These are phyloP conservation scores for Opeltia flavorubescens DNA, from an alignment of 495 filamentous ascomycete species.

Conservation along the genomic window DNA sequence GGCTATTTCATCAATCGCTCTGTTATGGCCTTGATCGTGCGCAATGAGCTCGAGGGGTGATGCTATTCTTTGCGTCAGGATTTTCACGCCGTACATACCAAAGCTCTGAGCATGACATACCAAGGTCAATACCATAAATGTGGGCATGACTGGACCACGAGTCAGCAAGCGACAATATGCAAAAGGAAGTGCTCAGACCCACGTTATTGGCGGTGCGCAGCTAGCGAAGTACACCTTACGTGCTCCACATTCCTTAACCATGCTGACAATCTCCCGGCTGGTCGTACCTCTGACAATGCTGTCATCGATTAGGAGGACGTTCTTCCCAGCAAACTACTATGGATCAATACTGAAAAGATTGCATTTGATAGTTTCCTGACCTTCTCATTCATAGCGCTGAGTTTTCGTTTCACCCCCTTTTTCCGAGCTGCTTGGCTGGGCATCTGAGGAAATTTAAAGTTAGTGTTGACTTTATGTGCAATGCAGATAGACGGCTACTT, in stretches of 20 bases:
- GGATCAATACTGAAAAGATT: too few relatives aligned
- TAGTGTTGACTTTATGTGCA: too few relatives aligned
- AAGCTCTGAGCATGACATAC: conserved; percentile 68
- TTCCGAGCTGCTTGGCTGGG: conserved; percentile 73
- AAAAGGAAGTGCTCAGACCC: conserved; percentile 12
- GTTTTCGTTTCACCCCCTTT: conserved; percentile 29
- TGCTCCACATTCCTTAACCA: conserved; percentile 82
- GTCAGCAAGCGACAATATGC: conserved; percentile 12
- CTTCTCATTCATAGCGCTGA: conserved; percentile 46
- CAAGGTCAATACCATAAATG: conserved; percentile 17
- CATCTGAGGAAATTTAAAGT: too few relatives aligned
- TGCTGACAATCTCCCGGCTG: conserved; percentile 76
- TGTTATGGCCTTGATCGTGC: conserved; percentile 68
- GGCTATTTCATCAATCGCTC: conserved; percentile 55
- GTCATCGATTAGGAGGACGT: conserved; percentile 81
- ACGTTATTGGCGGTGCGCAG: conserved; percentile 75
- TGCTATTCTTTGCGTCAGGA: too few relatives aligned
- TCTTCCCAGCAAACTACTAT: conserved; percentile 69
- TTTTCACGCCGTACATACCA: conserved; percentile 86
- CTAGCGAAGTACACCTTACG: conserved; percentile 82
- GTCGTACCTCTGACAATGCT: conserved; percentile 91
- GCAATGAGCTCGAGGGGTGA: conserved; percentile 74
- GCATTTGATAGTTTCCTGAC: too few relatives aligned
- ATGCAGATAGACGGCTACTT: too few relatives aligned
- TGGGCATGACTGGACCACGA: conserved; percentile 30